phyloP scores from a whole-genome alignment of 2,329 filamentous ascomycete genomes.

The Arachnomyces sp. region DNA sequence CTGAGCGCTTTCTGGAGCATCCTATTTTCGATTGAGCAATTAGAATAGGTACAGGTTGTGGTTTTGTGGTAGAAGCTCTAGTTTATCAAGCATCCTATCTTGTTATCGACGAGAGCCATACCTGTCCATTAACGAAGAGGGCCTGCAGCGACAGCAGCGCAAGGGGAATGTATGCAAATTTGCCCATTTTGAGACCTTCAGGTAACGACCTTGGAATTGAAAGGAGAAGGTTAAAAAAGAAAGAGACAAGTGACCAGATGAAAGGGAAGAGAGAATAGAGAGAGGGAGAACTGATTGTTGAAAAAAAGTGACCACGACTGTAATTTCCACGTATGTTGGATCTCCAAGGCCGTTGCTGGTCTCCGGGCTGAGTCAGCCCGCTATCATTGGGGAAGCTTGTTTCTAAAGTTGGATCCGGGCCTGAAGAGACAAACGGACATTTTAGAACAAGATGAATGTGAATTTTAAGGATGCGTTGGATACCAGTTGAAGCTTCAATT shows the following conservation, averaged over 20 bases:
- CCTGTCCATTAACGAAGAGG: slow-evolving; percentile 56
- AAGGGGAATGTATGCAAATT: slow-evolving; percentile 63
- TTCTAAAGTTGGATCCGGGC: too few relatives aligned
- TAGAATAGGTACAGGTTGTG: slow-evolving; percentile 3
- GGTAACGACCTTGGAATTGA: slow-evolving; percentile 7
- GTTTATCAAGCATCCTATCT: neutral
- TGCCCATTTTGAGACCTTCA: slow-evolving; percentile 54
- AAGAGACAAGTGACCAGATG: slow-evolving; percentile 5
- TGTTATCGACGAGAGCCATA: slow-evolving; percentile 7
- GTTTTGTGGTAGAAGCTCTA: neutral
- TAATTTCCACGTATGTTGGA: slow-evolving; percentile 8
- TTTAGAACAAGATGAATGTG: too few relatives aligned
- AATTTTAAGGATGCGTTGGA: too few relatives aligned
- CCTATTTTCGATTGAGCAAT: slow-evolving; percentile 12
- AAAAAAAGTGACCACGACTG: slow-evolving; percentile 6
- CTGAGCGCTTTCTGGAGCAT: slow-evolving; percentile 58
- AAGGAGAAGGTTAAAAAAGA: slow-evolving; percentile 3
- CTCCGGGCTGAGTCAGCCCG: too few relatives aligned
- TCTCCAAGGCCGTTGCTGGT: neutral
- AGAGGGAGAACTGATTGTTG: slow-evolving; percentile 3
- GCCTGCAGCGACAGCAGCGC: slow-evolving; percentile 64
- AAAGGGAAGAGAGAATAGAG: slow-evolving; percentile 5
- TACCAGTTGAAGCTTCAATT: neutral
- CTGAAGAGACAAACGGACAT: too few relatives aligned
- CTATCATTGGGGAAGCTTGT: too few relatives aligned